Evolutionary conservation across 2,329 filamentous ascomycete species (phyloP).

Genomic region (Pseudocercospora cruenta): DNA sequence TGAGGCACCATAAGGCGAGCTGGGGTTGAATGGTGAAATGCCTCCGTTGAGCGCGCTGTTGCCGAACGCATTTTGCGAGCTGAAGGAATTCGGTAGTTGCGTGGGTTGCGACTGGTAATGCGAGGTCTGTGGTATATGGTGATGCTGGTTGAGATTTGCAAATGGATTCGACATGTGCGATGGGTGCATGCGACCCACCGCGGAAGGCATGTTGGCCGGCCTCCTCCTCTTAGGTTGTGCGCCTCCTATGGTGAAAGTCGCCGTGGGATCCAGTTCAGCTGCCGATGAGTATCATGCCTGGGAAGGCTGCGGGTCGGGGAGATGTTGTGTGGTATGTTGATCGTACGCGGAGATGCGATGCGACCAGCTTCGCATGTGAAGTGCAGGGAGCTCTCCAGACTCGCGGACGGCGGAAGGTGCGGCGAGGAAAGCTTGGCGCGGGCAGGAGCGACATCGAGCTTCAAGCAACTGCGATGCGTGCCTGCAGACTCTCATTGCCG

Average conservation of each 20-base stretch:
- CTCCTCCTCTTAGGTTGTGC: slow-evolving; percentile 4
- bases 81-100: slow-evolving; percentile 46
- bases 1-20: slow-evolving; percentile 31
- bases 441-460: slow-evolving; percentile 2
- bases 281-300: neutral
- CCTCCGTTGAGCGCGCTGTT: slow-evolving; percentile 46
- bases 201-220: slow-evolving; percentile 58
- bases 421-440: slow-evolving; percentile 8
- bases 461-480: neutral
- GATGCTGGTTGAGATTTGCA: slow-evolving; percentile 56
- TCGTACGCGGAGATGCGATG: neutral
- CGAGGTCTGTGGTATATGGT: slow-evolving; percentile 36
- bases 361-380: slow-evolving; percentile 4
- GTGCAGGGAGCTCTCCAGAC: neutral
- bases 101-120: slow-evolving; percentile 37
- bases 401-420: slow-evolving; percentile 1
- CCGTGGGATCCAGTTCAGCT: neutral
- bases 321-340: neutral
- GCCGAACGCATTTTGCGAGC: slow-evolving; percentile 40
- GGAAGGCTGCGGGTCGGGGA: neutral
- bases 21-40: slow-evolving; percentile 41
- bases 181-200: slow-evolving; percentile 59
- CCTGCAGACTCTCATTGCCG: neutral
- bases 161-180: slow-evolving; percentile 64
- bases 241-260: slow-evolving; percentile 8